Percentiles rank a stretch among this genome's conserved stretches.
These are phyloP conservation scores for Microcera coccophila DNA, from an alignment of 2,329 filamentous ascomycete species.

Conservation along the genomic window DNA sequence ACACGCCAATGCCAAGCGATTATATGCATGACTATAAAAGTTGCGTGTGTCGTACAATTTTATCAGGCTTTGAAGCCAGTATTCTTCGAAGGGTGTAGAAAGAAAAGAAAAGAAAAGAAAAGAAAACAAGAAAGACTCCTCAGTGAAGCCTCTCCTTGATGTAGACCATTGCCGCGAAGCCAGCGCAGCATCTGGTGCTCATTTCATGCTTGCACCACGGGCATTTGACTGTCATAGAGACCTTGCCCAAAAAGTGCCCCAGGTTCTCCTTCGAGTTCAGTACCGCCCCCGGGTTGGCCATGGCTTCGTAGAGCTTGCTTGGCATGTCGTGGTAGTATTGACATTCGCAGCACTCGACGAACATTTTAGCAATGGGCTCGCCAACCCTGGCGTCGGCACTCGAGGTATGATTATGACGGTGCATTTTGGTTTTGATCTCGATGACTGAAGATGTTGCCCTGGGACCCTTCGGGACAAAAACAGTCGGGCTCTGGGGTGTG, in stretches of 20 bases:
- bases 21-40: neutral
- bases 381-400: conserved; percentile 12
- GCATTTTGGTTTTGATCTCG: conserved; percentile 12
- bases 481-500: conserved; percentile 10
- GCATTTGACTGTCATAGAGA: conserved; percentile 62
- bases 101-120: conserved; percentile 4
- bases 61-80: neutral
- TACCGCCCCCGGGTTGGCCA: conserved; percentile 55
- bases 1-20: neutral
- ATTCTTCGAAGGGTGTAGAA: neutral
- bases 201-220: conserved; percentile 71
- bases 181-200: conserved; percentile 64
- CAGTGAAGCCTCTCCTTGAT: conserved; percentile 60
- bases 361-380: conserved; percentile 56
- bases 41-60: neutral
- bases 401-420: conserved; percentile 11
- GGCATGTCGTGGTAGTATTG: conserved; percentile 64
- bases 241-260: conserved; percentile 49
- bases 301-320: conserved; percentile 59
- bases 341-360: conserved; percentile 63
- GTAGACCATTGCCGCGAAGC: conserved; percentile 63
- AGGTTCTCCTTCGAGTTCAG: conserved; percentile 46
- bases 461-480: conserved; percentile 10
- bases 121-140: conserved; percentile 1
- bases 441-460: conserved; percentile 14